phyloP scores from a whole-genome alignment of 2,329 filamentous ascomycete species.

The Aureobasidium namibiae region DNA sequence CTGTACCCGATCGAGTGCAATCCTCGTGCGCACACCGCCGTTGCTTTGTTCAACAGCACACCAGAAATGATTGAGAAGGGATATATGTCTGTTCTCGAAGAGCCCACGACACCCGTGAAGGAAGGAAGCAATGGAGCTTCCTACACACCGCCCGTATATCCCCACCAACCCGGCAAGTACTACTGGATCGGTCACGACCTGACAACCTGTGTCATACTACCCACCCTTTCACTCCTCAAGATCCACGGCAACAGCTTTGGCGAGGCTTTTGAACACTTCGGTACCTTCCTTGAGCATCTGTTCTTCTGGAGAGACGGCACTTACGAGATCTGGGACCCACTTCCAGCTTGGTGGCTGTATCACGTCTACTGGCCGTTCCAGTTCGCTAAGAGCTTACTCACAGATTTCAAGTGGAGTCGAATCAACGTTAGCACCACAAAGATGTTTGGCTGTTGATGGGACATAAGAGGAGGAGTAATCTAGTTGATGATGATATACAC shows the following conservation, averaged over 20 bases:
- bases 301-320: slow-evolving; percentile 43
- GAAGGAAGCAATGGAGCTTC: slow-evolving; percentile 17
- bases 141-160: slow-evolving; percentile 19
- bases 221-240: slow-evolving; percentile 33
- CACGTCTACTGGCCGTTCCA: slow-evolving; percentile 46
- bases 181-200: slow-evolving; percentile 66
- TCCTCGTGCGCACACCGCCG: slow-evolving; percentile 59
- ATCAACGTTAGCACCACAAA: slow-evolving; percentile 61
- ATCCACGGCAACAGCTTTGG: slow-evolving; percentile 19
- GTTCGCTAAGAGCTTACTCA: slow-evolving; percentile 40
- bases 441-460: slow-evolving; percentile 39
- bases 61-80: slow-evolving; percentile 38
- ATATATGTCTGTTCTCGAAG: slow-evolving; percentile 45
- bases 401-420: slow-evolving; percentile 51
- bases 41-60: slow-evolving; percentile 48
- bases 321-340: slow-evolving; percentile 41
- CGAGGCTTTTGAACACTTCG: slow-evolving; percentile 21
- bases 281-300: slow-evolving; percentile 34
- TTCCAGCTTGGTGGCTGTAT: slow-evolving; percentile 44
- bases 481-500: background rate
- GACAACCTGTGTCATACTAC: slow-evolving; percentile 43
- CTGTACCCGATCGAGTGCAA: slow-evolving; percentile 66
- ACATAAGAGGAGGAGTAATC: background rate
- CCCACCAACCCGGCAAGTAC: slow-evolving; percentile 26
- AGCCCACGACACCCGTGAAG: slow-evolving; percentile 14